Percentiles rank a stretch among this genome's conserved stretches.
phyloP scores from a whole-genome alignment of 495 filamentous ascomycete species.

The Lasiosphaeria hispida region DNA sequence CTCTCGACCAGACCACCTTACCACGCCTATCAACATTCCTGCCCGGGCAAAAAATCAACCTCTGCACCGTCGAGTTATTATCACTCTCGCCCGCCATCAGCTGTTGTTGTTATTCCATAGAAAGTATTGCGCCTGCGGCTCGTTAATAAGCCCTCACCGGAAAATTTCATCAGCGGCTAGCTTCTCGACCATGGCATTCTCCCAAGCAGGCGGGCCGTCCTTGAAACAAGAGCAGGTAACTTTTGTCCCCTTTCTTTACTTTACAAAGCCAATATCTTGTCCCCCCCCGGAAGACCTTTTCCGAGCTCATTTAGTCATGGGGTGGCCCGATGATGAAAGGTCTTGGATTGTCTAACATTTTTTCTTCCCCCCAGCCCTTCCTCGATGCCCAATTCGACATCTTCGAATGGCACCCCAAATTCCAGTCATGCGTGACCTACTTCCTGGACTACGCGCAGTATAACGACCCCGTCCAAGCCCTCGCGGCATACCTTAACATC shows the following conservation, averaged over 20 bases:
- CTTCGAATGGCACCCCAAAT: conserved; percentile 89
- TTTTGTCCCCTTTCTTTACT: conserved; percentile 6
- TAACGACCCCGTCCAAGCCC: conserved; percentile 74
- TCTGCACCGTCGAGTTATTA: too few relatives aligned
- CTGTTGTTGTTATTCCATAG: too few relatives aligned
- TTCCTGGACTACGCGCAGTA: conserved; percentile 93
- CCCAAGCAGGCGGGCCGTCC: conserved; percentile 15
- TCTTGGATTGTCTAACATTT: neutral
- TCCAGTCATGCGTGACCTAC: conserved; percentile 87
- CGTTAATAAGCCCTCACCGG: neutral
- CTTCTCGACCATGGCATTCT: conserved; percentile 25
- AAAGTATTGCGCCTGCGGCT: neutral
- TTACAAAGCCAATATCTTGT: neutral
- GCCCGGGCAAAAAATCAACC: too few relatives aligned
- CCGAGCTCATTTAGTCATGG: too few relatives aligned
- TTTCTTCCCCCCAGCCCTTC: conserved; percentile 28
- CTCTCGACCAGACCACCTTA: too few relatives aligned
- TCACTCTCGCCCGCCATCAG: too few relatives aligned
- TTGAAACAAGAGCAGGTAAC: conserved; percentile 34
- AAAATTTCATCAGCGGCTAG: neutral
- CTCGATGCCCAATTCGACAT: conserved; percentile 65
- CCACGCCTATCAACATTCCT: too few relatives aligned
- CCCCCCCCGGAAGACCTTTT: neutral
- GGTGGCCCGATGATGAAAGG: too few relatives aligned
- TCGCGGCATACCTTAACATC: conserved; percentile 91